Evolutionary conservation across 306 rosid genomes (phyloP), one percentile per base, ranked within the genome.

Genomic region (Dicorynia guianensis): DNA sequence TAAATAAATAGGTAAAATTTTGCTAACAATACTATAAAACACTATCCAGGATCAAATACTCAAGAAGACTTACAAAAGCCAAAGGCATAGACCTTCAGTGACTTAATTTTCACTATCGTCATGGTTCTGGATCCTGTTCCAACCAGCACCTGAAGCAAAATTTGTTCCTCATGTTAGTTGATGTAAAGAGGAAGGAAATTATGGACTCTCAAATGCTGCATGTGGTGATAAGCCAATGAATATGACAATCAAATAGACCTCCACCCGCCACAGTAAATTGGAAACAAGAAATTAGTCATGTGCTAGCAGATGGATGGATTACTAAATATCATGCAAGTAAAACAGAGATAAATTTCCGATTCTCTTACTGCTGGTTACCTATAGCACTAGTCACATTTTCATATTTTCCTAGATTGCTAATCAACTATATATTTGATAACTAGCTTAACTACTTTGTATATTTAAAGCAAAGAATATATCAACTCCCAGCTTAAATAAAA

Each of bases 111-210:
- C 65, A 92, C 85, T 64, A 96, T 78, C 67, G 82, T 92, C 97
- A 92, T 89, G 69, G 85, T 92, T 86, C 85, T 82, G 52, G 93
- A 90, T 56, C 98, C 99, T 57, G 93, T 90, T 80, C 97, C 99
- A 81, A 96, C 98, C 64, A 96, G 93, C 57, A 96, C 83, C 99
- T 92, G 97, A 72, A 73, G 73, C 66, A 75, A 33, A 74, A 47
- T 75, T 10, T 76, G 58, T 35, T 34, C 39, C 67, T 42, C 1
- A 15, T 4, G 33, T 58, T 65, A 72, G 67, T 63, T 61, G 11
- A 25, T 53, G 55, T 62, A 67, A 69, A 49, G 17, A 48, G 36
- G 11, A 67, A 59, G 60, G 55, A 39, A 63, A 65, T n/a, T 10
- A 60, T 63, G 30, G 72, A 56, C 58, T 35, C 54, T 52, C 59